Evolutionary conservation across 176 grass and related monocot species (phyloP).

Genomic region (Tillandsia leiboldiana): DNA sequence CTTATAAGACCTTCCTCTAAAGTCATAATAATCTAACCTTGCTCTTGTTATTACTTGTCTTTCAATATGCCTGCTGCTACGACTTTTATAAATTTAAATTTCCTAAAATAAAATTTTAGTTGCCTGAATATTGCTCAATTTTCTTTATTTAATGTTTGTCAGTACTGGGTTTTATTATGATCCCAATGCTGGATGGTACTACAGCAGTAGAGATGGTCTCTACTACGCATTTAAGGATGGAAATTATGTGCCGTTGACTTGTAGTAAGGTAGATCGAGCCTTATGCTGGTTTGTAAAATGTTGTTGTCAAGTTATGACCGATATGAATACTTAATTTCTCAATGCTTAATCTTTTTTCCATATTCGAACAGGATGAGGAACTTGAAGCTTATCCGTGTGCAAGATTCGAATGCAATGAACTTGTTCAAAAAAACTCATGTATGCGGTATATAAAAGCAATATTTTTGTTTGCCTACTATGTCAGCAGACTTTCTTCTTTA

Average conservation of each 20-base stretch:
- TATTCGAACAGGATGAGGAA: conserved; percentile 33
- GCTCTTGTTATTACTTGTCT: no score
- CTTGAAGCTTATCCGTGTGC: conserved; percentile 18
- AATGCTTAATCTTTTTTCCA: not conserved
- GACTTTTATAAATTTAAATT: no score
- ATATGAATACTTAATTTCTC: not conserved
- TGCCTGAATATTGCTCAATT: not conserved
- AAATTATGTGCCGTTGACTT: conserved; percentile 35
- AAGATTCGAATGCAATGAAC: conserved; percentile 11
- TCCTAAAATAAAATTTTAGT: not conserved
- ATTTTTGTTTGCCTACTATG: not conserved
- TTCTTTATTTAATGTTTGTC: conserved; percentile 9
- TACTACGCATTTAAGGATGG: conserved; percentile 64
- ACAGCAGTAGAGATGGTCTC: conserved; percentile 50
- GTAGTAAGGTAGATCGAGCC: conserved; percentile 21
- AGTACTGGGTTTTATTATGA: conserved; percentile 92
- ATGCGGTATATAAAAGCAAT: conserved; percentile 13
- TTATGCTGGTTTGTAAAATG: conserved; percentile 6
- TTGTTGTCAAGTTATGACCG: not conserved
- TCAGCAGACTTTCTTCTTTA: not conserved
- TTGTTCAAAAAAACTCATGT: conserved; percentile 27
- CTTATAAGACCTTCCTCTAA: no score
- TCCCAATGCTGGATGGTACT: conserved; percentile 71
- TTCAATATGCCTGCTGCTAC: no score
- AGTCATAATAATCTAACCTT: no score